Conservation (phyloP, 225 moss, liverwort and hornwort genomes). For the Antitrichia curtipendula region DNA sequence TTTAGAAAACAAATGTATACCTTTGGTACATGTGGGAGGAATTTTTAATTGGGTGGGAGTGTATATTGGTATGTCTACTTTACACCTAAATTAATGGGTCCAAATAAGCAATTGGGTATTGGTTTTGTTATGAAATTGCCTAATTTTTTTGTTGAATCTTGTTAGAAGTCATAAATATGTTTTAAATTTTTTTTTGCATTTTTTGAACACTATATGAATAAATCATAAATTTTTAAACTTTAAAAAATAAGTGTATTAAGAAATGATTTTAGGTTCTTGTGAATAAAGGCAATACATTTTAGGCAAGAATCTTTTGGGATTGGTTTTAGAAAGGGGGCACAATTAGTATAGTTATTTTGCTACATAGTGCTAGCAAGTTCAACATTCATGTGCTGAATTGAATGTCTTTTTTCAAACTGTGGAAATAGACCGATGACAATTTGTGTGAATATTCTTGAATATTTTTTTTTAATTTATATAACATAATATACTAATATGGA, state of each 20-base stretch:
- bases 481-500: not conserved
- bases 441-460: not conserved
- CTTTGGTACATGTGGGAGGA: not conserved
- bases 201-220: rapidly evolving
- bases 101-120: not conserved
- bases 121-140: not conserved
- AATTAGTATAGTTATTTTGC: not conserved
- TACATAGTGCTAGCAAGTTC: not conserved
- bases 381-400: not conserved
- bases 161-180: not conserved
- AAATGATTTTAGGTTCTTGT: not conserved
- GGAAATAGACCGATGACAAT: not conserved
- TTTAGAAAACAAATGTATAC: not conserved
- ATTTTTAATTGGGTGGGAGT: too few species aligned
- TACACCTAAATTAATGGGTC: not conserved
- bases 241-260: not conserved
- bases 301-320: not conserved
- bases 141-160: not conserved
- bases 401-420: not conserved
- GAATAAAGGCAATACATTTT: not conserved
- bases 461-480: not conserved
- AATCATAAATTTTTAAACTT: not conserved
- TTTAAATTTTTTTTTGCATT: rapidly evolving
- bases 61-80: too few species aligned
- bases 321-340: not conserved